Conservation (phyloP, 1,139 yeast genomes). For the Zygotorulaspora mrakii region DNA sequence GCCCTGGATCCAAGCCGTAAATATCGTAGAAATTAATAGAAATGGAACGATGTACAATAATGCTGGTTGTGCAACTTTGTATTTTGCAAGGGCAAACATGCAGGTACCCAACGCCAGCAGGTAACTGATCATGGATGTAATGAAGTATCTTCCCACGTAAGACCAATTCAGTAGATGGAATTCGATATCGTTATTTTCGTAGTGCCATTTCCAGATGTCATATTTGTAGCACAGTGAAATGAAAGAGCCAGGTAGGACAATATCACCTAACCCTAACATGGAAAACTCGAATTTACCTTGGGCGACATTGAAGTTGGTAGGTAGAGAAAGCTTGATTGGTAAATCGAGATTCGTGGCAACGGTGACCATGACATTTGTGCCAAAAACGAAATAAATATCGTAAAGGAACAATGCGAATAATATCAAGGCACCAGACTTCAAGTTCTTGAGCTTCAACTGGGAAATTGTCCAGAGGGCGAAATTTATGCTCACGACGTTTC, state of each 20-base stretch:
- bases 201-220: constrained; percentile 32
- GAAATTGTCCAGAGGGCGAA: constrained; percentile 25
- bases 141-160: constrained; percentile 24
- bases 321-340: constrained; percentile 39
- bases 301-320: constrained; percentile 15
- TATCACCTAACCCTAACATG: constrained; percentile 45
- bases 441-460: constrained; percentile 38
- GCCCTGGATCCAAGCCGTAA: constrained; percentile 38
- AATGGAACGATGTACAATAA: constrained; percentile 59
- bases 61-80: constrained; percentile 60
- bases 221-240: constrained; percentile 28
- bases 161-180: constrained; percentile 25
- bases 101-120: constrained; percentile 45
- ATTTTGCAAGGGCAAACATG: constrained; percentile 40
- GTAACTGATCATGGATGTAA: constrained; percentile 36
- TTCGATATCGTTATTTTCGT: constrained; percentile 20
- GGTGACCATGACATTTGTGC: constrained; percentile 56
- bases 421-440: constrained; percentile 46
- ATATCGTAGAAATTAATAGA: constrained; percentile 39
- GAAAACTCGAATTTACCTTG: constrained; percentile 32
- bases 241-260: constrained; percentile 40
- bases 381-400: constrained; percentile 66
- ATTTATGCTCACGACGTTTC: constrained; percentile 22
- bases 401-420: constrained; percentile 53
- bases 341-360: constrained; percentile 57